A percentile compares a stretch with the other conserved stretches of the same genome.
Conservation (phyloP, 1,139 yeast species). For the Yamadazyma oceani region DNA sequence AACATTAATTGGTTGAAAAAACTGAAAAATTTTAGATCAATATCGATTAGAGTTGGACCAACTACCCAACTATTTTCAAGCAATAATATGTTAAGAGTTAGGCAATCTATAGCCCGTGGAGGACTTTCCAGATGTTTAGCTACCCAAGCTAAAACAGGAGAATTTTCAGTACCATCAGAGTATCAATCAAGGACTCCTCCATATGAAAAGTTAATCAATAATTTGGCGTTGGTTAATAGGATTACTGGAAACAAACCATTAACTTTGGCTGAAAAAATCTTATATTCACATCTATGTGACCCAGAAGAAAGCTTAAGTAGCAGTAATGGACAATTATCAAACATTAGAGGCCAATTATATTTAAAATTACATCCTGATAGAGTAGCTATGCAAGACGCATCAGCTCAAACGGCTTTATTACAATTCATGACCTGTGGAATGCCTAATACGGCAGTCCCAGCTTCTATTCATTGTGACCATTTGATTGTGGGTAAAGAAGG, state of each 20-base stretch:
- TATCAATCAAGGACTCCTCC: slow-evolving; percentile 80
- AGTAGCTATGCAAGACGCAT: slow-evolving; percentile 99
- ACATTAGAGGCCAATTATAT: slow-evolving; percentile 81
- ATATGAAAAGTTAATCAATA: slow-evolving; percentile 68
- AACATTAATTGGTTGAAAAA: slow-evolving; percentile 11
- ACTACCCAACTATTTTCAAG: not conserved
- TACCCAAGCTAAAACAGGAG: slow-evolving; percentile 26
- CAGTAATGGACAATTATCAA: slow-evolving; percentile 45
- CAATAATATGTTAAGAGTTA: slow-evolving; percentile 7
- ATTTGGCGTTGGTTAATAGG: slow-evolving; percentile 60
- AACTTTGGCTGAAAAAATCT: slow-evolving; percentile 89
- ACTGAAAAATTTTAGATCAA: slow-evolving; percentile 5
- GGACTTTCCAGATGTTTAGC: slow-evolving; percentile 28
- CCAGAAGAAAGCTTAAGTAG: slow-evolving; percentile 74
- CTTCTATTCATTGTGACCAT: slow-evolving; percentile 95
- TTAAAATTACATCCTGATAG: slow-evolving; percentile 94
- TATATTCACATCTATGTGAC: slow-evolving; percentile 84
- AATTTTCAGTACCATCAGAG: slow-evolving; percentile 53
- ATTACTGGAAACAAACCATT: slow-evolving; percentile 71
- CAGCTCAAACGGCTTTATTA: slow-evolving; percentile 95
- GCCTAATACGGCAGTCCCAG: slow-evolving; percentile 84
- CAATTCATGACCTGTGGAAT: slow-evolving; percentile 98
- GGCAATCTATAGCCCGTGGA: slow-evolving; percentile 3
- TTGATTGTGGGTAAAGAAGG: slow-evolving; percentile 95
- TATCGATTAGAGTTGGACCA: not conserved